Percentiles rank a stretch among this genome's conserved stretches.
Evolutionary conservation across 2,329 filamentous ascomycete genomes (phyloP).

Genomic region (Cercospora sp.): DNA sequence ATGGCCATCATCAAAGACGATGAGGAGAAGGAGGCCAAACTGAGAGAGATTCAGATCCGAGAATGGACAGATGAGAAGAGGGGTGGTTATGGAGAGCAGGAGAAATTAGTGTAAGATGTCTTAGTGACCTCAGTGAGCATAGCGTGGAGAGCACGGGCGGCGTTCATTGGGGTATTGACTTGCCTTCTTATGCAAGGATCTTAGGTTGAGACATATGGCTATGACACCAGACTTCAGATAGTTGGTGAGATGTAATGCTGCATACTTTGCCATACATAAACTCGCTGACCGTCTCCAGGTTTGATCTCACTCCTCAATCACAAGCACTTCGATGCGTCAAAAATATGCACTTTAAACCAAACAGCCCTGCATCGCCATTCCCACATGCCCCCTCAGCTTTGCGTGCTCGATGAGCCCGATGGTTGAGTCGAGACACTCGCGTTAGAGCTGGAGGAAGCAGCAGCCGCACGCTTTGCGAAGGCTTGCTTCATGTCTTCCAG

Average conservation of each 20-base stretch:
- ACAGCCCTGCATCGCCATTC: not conserved
- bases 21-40: slow-evolving; percentile 36
- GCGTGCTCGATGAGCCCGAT: not conserved
- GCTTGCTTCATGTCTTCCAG: not conserved
- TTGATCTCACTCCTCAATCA: not conserved
- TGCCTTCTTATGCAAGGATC: not conserved
- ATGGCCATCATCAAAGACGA: slow-evolving; percentile 39
- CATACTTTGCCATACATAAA: not conserved
- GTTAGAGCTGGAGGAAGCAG: not conserved
- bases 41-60: slow-evolving; percentile 29
- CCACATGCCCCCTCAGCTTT: not conserved
- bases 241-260: not conserved
- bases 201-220: not conserved
- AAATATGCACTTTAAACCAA: not conserved
- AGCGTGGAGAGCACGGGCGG: not conserved
- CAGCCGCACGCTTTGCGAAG: not conserved
- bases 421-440: not conserved
- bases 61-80: slow-evolving; percentile 29
- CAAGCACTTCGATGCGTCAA: not conserved
- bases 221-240: not conserved
- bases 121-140: not conserved
- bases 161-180: not conserved
- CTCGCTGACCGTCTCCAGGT: not conserved
- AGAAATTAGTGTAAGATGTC: slow-evolving; percentile 6
- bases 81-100: slow-evolving; percentile 13